Conservation (phyloP, 768 basidiomycete species). For the Boletus pseudopeckii region DNA sequence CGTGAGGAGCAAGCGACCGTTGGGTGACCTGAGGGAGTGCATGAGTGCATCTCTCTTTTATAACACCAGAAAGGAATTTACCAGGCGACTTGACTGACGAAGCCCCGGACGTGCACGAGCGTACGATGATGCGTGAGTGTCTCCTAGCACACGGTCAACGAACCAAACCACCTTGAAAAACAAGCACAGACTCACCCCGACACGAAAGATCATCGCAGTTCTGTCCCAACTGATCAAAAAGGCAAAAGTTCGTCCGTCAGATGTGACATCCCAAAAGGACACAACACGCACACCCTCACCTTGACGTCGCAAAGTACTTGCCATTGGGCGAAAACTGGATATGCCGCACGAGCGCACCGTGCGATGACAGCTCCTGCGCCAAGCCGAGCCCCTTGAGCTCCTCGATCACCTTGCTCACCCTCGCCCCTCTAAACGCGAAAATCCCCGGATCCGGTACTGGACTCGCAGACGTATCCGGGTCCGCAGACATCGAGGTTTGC, state of each 20-base stretch:
- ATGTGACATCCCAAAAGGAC: background rate
- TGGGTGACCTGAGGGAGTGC: constrained; percentile 47
- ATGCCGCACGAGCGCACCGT: constrained; percentile 50
- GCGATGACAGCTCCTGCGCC: constrained; percentile 39
- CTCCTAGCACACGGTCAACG: constrained; percentile 31
- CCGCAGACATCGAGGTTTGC: constrained; percentile 13
- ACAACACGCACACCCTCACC: constrained; percentile 25
- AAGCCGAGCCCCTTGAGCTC: constrained; percentile 37
- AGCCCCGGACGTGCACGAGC: constrained; percentile 48
- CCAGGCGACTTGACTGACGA: constrained; percentile 56
- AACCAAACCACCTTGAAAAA: background rate
- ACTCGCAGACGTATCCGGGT: constrained; percentile 6
- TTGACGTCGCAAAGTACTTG: constrained; percentile 53
- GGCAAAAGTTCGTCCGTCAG: background rate
- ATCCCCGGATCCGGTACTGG: constrained; percentile 17
- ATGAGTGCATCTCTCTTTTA: too few species aligned
- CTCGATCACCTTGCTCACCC: constrained; percentile 39
- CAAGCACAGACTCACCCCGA: constrained; percentile 34
- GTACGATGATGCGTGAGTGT: constrained; percentile 40
- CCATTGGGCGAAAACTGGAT: constrained; percentile 55
- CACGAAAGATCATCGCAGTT: constrained; percentile 45
- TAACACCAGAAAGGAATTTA: constrained; percentile 4
- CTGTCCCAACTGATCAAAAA: constrained; percentile 42
- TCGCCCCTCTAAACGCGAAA: constrained; percentile 33
- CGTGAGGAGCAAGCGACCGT: constrained; percentile 42